Evolutionary conservation across 495 filamentous ascomycete species (phyloP).

Genomic region (Hypoxylon lenormandii): DNA sequence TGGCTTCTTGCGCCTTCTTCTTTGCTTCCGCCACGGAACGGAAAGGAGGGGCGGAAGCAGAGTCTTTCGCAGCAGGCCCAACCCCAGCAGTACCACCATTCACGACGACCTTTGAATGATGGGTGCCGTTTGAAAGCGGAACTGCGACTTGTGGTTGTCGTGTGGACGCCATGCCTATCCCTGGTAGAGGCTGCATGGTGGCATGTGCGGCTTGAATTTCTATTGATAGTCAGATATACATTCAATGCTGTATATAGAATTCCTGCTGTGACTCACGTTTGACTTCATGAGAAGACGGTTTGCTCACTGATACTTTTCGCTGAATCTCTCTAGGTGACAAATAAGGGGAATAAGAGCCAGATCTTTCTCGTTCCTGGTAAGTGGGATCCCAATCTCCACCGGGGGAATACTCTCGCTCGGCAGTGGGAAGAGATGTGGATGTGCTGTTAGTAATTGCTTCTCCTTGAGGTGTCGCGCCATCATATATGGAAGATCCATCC

Average conservation of each 20-base stretch:
- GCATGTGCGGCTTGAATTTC: constrained; percentile 5
- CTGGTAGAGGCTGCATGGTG: constrained; percentile 26
- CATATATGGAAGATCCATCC: constrained; percentile 50
- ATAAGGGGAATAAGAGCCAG: constrained; percentile 67
- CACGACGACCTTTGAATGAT: neutral
- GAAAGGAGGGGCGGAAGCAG: constrained; percentile 2
- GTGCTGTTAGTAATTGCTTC: constrained; percentile 36
- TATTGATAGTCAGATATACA: constrained; percentile 34
- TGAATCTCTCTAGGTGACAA: constrained; percentile 61
- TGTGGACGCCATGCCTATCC: constrained; percentile 1
- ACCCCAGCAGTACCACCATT: neutral
- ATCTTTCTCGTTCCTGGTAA: constrained; percentile 54
- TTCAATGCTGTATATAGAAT: neutral
- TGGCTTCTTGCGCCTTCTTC: constrained; percentile 75
- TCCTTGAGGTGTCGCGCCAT: constrained; percentile 38
- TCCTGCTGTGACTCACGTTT: constrained; percentile 36
- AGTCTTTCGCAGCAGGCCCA: constrained; percentile 1
- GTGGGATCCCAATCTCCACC: constrained; percentile 49
- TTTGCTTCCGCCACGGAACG: constrained; percentile 64
- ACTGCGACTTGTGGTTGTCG: neutral
- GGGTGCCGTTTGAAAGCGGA: constrained; percentile 1
- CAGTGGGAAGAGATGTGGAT: constrained; percentile 29
- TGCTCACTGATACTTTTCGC: constrained; percentile 46
- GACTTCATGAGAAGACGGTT: constrained; percentile 27
- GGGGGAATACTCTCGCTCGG: constrained; percentile 41